These are phyloP conservation scores for Melampsora americana DNA, from an alignment of 1,284 basidiomycete species.

Conservation along the genomic window DNA sequence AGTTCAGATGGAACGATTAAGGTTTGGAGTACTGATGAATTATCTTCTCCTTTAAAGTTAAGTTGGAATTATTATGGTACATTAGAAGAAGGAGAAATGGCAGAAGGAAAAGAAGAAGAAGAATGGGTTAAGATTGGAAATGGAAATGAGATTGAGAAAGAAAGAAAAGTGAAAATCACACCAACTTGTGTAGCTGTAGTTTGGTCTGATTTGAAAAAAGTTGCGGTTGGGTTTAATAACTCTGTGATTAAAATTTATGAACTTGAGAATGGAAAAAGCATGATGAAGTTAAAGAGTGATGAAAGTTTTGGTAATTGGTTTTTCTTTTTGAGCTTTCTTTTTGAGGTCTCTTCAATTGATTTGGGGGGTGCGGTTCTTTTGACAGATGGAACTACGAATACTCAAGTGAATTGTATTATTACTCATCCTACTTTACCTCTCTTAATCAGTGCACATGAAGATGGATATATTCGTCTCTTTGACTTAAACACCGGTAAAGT, in stretches of 20 bases:
- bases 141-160: conserved; percentile 1
- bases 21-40: conserved; percentile 72
- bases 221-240: conserved; percentile 79
- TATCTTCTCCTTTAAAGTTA: conserved; percentile 61
- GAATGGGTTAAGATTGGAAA: conserved; percentile 47
- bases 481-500: conserved; percentile 77
- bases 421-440: conserved; percentile 87
- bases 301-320: conserved; percentile 63
- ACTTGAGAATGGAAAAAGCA: conserved; percentile 76
- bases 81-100: conserved; percentile 57
- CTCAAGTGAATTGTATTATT: conserved; percentile 82
- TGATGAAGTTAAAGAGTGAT: conserved; percentile 67
- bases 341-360: neutral
- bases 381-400: conserved; percentile 66
- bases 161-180: conserved; percentile 64
- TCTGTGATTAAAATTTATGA: conserved; percentile 86
- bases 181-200: conserved; percentile 77
- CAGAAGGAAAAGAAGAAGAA: conserved; percentile 53
- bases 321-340: too few species aligned
- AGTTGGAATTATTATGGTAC: conserved; percentile 71
- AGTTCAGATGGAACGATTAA: conserved; percentile 88
- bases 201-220: conserved; percentile 60
- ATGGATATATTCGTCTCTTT: conserved; percentile 85
- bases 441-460: conserved; percentile 86
- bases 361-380: conserved; percentile 11